Evolutionary conservation across 768 basidiomycete species (phyloP).

Genomic region (Boletus insuetus): DNA sequence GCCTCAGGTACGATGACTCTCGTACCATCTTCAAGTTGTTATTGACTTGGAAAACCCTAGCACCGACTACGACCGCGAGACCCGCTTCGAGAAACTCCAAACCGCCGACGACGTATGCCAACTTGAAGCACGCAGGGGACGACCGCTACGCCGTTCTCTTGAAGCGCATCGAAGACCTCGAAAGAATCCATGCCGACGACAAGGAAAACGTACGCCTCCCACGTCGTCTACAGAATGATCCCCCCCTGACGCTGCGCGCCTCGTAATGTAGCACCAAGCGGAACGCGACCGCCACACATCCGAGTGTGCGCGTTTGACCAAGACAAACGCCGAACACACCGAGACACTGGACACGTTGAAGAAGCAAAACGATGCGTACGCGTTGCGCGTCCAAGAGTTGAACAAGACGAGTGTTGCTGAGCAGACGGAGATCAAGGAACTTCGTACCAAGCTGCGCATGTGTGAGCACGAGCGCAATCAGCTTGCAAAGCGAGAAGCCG

Average conservation of each 20-base stretch:
- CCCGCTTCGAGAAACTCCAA: conserved; percentile 28
- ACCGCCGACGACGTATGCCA: conserved; percentile 1
- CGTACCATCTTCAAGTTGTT: not conserved
- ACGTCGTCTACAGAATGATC: not conserved
- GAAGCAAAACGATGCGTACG: conserved; percentile 57
- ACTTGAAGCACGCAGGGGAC: conserved; percentile 16
- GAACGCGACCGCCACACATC: conserved; percentile 59
- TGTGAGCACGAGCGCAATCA: conserved; percentile 58
- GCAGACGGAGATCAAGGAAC: conserved; percentile 61
- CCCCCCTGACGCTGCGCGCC: conserved; percentile 1
- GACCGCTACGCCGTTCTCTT: conserved; percentile 58
- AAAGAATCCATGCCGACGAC: conserved; percentile 58
- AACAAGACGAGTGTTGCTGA: conserved; percentile 49
- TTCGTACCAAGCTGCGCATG: conserved; percentile 54
- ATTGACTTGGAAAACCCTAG: conserved; percentile 22
- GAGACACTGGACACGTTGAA: conserved; percentile 60
- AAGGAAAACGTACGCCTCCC: conserved; percentile 55
- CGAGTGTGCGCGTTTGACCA: conserved; percentile 52
- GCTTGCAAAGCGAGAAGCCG: conserved; percentile 49
- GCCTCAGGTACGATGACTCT: conserved; percentile 36
- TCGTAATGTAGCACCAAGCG: conserved; percentile 51
- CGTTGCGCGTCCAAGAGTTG: conserved; percentile 59
- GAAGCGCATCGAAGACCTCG: conserved; percentile 62
- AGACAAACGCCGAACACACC: conserved; percentile 44
- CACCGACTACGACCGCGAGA: conserved; percentile 30